Percentiles rank a stretch among this genome's conserved stretches.
Conservation (phyloP, 139 green algal genomes). For the Diplosphaera chodatii region DNA sequence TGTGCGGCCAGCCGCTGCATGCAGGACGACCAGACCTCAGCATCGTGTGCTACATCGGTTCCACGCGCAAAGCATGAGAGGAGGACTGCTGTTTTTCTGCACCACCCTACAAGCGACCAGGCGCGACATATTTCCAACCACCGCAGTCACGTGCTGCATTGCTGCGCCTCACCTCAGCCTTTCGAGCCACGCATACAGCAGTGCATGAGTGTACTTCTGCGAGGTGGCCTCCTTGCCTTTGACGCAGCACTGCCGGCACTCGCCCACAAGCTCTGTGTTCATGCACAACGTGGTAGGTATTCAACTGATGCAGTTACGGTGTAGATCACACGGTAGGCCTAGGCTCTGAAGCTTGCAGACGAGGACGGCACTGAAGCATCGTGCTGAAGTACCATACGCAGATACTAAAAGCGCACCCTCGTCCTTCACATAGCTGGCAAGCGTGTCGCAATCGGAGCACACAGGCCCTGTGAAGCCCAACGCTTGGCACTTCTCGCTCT, state of each 20-base stretch:
- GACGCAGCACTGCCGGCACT: background rate
- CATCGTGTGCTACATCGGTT: background rate
- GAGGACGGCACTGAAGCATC: no score
- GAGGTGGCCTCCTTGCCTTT: background rate
- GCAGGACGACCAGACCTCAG: background rate
- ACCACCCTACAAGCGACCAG: background rate
- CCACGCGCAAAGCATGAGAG: background rate
- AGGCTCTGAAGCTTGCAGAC: no score
- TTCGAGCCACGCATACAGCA: background rate
- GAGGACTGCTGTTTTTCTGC: no score
- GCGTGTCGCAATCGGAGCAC: background rate
- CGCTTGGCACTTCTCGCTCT: background rate
- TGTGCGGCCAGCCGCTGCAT: background rate
- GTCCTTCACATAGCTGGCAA: background rate
- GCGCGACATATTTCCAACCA: no score
- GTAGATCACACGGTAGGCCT: no score
- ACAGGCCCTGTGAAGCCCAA: background rate
- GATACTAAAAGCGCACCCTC: background rate
- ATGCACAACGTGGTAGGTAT: no score
- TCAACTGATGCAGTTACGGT: no score
- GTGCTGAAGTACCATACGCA: background rate
- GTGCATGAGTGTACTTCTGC: background rate
- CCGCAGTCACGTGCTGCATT: no score
- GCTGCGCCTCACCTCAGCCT: background rate
- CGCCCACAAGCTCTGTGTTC: background rate